Conservation (phyloP, 2,329 filamentous ascomycete genomes). For the Stemphylium beticola region DNA sequence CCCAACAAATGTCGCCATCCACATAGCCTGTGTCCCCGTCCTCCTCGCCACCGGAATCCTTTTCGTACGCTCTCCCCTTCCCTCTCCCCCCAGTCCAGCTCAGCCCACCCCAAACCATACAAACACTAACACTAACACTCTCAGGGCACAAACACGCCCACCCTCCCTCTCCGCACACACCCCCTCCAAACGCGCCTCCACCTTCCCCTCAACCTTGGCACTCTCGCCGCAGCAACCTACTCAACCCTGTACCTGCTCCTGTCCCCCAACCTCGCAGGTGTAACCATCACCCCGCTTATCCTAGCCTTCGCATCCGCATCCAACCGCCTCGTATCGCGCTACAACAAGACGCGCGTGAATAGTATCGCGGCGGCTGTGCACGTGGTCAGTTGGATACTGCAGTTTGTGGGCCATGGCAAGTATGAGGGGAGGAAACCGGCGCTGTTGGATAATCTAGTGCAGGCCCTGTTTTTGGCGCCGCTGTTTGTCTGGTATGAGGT, state of each 20-base stretch:
- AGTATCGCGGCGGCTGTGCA: constrained; percentile 71
- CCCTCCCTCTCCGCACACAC: constrained; percentile 47
- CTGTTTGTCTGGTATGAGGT: constrained; percentile 97
- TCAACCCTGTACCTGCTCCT: constrained; percentile 85
- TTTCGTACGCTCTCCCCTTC: constrained; percentile 62
- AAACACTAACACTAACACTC: neutral
- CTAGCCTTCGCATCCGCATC: constrained; percentile 73
- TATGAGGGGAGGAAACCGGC: constrained; percentile 89
- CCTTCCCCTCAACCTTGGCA: constrained; percentile 52
- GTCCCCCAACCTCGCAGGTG: constrained; percentile 82
- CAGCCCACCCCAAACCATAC: too few relatives aligned
- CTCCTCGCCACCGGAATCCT: constrained; percentile 74
- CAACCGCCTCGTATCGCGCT: constrained; percentile 71
- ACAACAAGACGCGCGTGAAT: constrained; percentile 62
- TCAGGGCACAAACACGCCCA: constrained; percentile 62
- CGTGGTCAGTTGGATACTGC: constrained; percentile 78
- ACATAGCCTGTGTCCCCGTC: constrained; percentile 78
- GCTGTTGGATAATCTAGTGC: constrained; percentile 85
- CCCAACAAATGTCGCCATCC: constrained; percentile 76
- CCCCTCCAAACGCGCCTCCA: constrained; percentile 43
- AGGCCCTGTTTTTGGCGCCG: constrained; percentile 89
- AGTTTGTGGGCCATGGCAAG: constrained; percentile 88
- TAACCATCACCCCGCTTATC: constrained; percentile 74
- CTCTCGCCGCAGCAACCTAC: constrained; percentile 66
- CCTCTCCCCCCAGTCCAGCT: neutral